Evolutionary conservation across 2,329 filamentous ascomycete genomes (phyloP).

Genomic region (Decorospora gaudefroyi): DNA sequence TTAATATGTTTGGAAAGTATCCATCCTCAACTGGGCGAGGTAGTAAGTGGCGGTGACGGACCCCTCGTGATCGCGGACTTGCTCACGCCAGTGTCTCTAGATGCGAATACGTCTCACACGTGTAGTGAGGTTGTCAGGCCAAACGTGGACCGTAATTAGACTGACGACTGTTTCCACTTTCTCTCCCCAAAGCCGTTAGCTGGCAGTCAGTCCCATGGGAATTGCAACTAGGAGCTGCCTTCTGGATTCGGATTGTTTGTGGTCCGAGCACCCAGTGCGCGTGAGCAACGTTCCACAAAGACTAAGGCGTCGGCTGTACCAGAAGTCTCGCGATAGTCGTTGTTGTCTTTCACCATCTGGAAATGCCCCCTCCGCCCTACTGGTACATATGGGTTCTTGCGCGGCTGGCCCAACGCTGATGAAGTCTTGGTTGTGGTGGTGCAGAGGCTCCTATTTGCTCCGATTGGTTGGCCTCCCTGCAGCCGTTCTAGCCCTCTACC

Average conservation of each 20-base stretch:
- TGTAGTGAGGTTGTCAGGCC: too few relatives aligned
- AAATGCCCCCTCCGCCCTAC: conserved; percentile 35
- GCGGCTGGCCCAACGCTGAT: conserved; percentile 32
- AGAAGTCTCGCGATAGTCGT: conserved; percentile 10
- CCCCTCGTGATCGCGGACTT: too few relatives aligned
- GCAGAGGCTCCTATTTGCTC: conserved; percentile 30
- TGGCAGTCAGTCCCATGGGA: conserved; percentile 26
- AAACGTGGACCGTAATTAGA: too few relatives aligned
- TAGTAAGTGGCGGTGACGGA: too few relatives aligned
- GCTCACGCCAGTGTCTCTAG: too few relatives aligned
- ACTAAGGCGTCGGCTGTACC: conserved; percentile 20
- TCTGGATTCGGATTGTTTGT: conserved; percentile 17
- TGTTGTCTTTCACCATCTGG: conserved; percentile 19
- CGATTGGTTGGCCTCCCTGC: conserved; percentile 36
- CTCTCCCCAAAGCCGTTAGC: conserved; percentile 16
- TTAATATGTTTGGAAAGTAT: too few relatives aligned
- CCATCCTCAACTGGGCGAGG: too few relatives aligned
- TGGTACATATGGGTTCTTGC: conserved; percentile 44
- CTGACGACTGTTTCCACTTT: too few relatives aligned
- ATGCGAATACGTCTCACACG: too few relatives aligned
- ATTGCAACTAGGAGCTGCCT: conserved; percentile 20
- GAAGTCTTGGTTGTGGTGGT: conserved; percentile 39
- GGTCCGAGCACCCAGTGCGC: conserved; percentile 21
- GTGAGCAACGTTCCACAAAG: conserved; percentile 24
- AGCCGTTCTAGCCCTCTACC: conserved; percentile 37